phyloP scores from a whole-genome alignment of 306 rosid species.

The Glycine soja region DNA sequence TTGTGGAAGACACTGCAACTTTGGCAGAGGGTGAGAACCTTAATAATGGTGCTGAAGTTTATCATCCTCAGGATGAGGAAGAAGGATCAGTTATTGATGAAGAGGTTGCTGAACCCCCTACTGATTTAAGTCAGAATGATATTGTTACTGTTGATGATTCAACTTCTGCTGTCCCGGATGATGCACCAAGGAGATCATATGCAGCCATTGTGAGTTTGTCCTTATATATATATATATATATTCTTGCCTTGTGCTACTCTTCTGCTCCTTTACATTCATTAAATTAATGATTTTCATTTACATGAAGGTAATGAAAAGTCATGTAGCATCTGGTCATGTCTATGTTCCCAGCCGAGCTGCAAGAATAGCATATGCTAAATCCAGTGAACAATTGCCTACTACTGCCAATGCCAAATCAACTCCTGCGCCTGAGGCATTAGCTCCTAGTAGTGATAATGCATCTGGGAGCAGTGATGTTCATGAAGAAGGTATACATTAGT shows the following conservation, averaged over 20 bases:
- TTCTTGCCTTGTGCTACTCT: conserved; percentile 30
- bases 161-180: conserved; percentile 71
- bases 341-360: conserved; percentile 59
- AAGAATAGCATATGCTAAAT: conserved; percentile 62
- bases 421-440: conserved; percentile 60
- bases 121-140: conserved; percentile 54
- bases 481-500: conserved; percentile 75
- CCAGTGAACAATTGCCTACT: conserved; percentile 57
- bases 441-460: conserved; percentile 65
- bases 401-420: conserved; percentile 64
- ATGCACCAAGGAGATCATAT: conserved; percentile 78
- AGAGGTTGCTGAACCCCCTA: conserved; percentile 61
- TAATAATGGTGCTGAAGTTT: conserved; percentile 73
- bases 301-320: conserved; percentile 75
- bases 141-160: conserved; percentile 55
- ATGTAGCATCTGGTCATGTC: conserved; percentile 55
- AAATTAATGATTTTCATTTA: conserved; percentile 47
- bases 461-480: conserved; percentile 71
- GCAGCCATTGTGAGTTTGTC: conserved; percentile 84
- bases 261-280: conserved; percentile 34
- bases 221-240: conserved; percentile 5
- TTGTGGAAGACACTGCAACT: conserved; percentile 60
- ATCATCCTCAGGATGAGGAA: conserved; percentile 73
- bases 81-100: conserved; percentile 78
- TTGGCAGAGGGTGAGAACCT: conserved; percentile 66